A percentile compares a stretch with the other conserved stretches of the same genome.
Conservation (phyloP, 768 basidiomycete genomes). For the Mycena vitilis region DNA sequence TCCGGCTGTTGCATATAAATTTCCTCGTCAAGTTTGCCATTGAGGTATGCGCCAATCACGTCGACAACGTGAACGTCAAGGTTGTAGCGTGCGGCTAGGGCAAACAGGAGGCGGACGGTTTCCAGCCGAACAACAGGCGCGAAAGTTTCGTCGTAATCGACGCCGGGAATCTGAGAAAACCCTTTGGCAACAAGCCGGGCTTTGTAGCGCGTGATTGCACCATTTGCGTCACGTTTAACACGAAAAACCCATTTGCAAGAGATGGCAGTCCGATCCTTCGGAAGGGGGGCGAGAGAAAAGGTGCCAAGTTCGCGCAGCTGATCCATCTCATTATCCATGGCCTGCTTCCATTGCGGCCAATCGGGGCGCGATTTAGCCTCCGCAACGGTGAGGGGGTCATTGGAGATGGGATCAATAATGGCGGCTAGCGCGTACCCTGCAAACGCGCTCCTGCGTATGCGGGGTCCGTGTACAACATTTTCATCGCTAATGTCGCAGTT, state of each 20-base stretch:
- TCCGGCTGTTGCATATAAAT: constrained; percentile 36
- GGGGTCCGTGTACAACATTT: constrained; percentile 6
- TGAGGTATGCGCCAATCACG: constrained; percentile 30
- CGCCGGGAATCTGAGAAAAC: constrained; percentile 46
- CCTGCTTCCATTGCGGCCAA: constrained; percentile 20
- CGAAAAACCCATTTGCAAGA: constrained; percentile 43
- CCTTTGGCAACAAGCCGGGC: constrained; percentile 13
- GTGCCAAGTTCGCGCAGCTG: constrained; percentile 14
- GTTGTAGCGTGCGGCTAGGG: constrained; percentile 42
- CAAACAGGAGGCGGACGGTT: constrained; percentile 37
- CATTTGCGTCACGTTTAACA: constrained; percentile 44
- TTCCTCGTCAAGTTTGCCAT: constrained; percentile 28
- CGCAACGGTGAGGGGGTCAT: constrained; percentile 17
- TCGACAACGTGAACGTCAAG: constrained; percentile 48
- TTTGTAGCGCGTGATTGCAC: constrained; percentile 44
- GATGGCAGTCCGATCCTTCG: constrained; percentile 30
- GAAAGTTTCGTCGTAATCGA: constrained; percentile 41
- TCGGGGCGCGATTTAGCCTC: constrained; percentile 17
- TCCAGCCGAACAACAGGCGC: constrained; percentile 32
- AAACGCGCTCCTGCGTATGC: constrained; percentile 3
- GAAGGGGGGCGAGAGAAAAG: constrained; percentile 35
- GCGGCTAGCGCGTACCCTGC: constrained; percentile 33
- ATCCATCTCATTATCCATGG: constrained; percentile 17
- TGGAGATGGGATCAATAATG: constrained; percentile 10
- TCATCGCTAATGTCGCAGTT: constrained; percentile 12